phyloP scores from a whole-genome alignment of 2,329 filamentous ascomycete species.

The Acrodontium crateriforme region DNA sequence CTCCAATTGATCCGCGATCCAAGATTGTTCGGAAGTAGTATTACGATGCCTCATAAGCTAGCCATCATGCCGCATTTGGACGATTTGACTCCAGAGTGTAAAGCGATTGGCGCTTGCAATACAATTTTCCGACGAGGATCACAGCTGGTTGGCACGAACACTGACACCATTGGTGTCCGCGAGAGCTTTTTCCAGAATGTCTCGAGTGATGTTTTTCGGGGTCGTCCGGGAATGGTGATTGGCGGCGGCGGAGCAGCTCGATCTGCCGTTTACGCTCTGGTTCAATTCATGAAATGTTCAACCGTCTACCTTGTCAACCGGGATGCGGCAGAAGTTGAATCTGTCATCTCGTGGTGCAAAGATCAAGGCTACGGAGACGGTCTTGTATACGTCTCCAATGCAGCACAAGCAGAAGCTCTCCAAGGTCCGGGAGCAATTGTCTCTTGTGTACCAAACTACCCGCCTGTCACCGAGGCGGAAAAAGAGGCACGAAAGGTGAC shows the following conservation, averaged over 20 bases:
- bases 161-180: slow-evolving; percentile 64
- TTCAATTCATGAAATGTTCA: slow-evolving; percentile 53
- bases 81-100: slow-evolving; percentile 57
- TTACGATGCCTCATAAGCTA: slow-evolving; percentile 79
- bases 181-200: slow-evolving; percentile 48
- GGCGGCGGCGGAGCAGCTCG: slow-evolving; percentile 70
- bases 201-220: slow-evolving; percentile 35
- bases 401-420: slow-evolving; percentile 45
- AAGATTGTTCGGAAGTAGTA: slow-evolving; percentile 53
- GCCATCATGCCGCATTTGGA: slow-evolving; percentile 61
- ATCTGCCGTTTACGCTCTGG: slow-evolving; percentile 61
- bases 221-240: slow-evolving; percentile 55
- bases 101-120: slow-evolving; percentile 64
- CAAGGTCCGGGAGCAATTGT: slow-evolving; percentile 54
- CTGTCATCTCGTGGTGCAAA: slow-evolving; percentile 51
- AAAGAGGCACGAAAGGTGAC: slow-evolving; percentile 43
- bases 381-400: slow-evolving; percentile 47
- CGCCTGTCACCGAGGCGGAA: slow-evolving; percentile 53
- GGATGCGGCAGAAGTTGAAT: slow-evolving; percentile 51
- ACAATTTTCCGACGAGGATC: slow-evolving; percentile 54
- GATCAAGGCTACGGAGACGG: slow-evolving; percentile 44
- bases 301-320: slow-evolving; percentile 68
- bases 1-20: slow-evolving; percentile 39
- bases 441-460: slow-evolving; percentile 61
- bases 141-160: slow-evolving; percentile 57